Conservation (phyloP, 2,329 filamentous ascomycete genomes). For the Aspergillus brasiliensis region DNA sequence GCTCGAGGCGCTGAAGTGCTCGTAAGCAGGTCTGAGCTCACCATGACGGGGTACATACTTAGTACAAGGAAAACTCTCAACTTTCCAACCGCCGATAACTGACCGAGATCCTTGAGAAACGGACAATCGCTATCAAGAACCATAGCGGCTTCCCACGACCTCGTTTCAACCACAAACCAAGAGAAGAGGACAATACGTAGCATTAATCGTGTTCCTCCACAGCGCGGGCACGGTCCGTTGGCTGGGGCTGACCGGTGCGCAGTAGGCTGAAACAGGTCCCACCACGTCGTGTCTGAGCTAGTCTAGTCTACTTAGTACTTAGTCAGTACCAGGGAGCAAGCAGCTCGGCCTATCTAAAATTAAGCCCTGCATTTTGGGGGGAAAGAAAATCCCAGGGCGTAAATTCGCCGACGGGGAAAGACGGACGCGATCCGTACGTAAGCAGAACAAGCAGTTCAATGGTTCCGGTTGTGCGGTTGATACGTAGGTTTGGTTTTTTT, state of each 20-base stretch:
- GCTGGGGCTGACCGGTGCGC: conserved; percentile 15
- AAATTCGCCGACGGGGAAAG: conserved; percentile 1
- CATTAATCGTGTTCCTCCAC: conserved; percentile 7
- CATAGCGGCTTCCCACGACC: neutral
- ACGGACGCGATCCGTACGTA: neutral
- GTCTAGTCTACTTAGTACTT: neutral
- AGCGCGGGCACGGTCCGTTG: conserved; percentile 18
- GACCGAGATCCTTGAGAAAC: neutral
- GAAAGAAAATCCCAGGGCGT: neutral
- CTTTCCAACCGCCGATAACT: neutral
- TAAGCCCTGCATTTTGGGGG: neutral
- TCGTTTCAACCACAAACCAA: neutral
- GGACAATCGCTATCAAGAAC: neutral
- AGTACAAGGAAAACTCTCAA: neutral
- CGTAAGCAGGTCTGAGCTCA: neutral
- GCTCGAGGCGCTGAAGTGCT: neutral
- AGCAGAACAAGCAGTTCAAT: neutral
- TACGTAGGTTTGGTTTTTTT: neutral
- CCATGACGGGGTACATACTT: neutral
- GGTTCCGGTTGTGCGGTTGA: neutral
- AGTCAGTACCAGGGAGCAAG: neutral
- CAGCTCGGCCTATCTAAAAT: neutral
- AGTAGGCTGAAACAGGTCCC: conserved; percentile 14
- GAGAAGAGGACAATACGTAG: neutral
- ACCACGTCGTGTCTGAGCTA: neutral